Percentiles rank a stretch among this genome's conserved stretches.
These are phyloP conservation scores for Salix udensis DNA, from an alignment of 345 rosid genomes.

Conservation along the genomic window DNA sequence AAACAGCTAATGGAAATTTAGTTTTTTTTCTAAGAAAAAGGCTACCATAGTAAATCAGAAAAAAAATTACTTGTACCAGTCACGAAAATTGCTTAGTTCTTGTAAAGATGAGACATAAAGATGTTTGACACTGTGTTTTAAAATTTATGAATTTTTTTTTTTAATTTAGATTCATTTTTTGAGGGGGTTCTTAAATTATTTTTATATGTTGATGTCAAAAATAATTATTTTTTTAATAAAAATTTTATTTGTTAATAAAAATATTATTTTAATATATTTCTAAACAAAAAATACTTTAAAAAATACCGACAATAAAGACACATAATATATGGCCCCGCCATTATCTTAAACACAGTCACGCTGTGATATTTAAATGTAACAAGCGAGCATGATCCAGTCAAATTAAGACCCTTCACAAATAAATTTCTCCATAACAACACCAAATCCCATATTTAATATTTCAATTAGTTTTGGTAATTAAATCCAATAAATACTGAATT, in stretches of 20 bases:
- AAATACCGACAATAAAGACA: too few relatives aligned
- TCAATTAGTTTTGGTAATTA: neutral
- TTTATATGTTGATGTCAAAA: too few relatives aligned
- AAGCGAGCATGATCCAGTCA: neutral
- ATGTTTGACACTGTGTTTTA: too few relatives aligned
- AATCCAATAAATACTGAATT: neutral
- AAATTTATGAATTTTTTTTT: too few relatives aligned
- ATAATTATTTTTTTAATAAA: too few relatives aligned
- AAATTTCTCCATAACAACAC: constrained; percentile 10
- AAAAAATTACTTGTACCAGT: constrained; percentile 23
- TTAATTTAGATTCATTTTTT: too few relatives aligned
- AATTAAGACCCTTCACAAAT: neutral
- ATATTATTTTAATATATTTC: too few relatives aligned
- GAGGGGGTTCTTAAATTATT: too few relatives aligned
- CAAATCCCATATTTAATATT: neutral
- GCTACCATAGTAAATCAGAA: constrained; percentile 24
- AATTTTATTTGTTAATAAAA: too few relatives aligned
- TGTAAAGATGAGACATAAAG: constrained; percentile 36
- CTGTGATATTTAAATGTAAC: constrained; percentile 12
- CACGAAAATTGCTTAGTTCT: constrained; percentile 37
- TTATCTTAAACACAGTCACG: neutral
- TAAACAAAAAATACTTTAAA: too few relatives aligned
- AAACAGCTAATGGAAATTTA: constrained; percentile 15
- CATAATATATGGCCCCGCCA: neutral
- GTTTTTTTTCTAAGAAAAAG: constrained; percentile 18